A percentile compares a stretch with the other conserved stretches of the same genome.
These are phyloP conservation scores for Cladorrhinum samala DNA, from an alignment of 495 filamentous ascomycete genomes.

Conservation along the genomic window DNA sequence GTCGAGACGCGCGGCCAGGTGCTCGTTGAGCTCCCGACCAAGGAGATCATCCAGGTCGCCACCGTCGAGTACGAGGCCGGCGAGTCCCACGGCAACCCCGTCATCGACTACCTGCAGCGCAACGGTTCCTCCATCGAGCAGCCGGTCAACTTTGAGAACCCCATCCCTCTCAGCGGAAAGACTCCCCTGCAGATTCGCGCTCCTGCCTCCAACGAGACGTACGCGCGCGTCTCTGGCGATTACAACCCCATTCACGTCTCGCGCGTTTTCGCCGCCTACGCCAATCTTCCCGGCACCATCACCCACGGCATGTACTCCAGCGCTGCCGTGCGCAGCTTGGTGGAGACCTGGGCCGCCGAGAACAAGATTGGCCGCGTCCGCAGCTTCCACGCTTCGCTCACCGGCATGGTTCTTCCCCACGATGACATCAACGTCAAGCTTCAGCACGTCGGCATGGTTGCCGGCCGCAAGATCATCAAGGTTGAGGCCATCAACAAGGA, in stretches of 20 bases:
- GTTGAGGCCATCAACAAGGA: slow-evolving; percentile 91
- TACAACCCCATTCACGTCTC: slow-evolving; percentile 99
- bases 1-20: slow-evolving; percentile 93
- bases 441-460: slow-evolving; percentile 95
- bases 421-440: slow-evolving; percentile 90
- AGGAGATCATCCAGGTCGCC: slow-evolving; percentile 93
- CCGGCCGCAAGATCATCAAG: slow-evolving; percentile 98
- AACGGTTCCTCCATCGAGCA: slow-evolving; percentile 92
- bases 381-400: slow-evolving; percentile 89
- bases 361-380: slow-evolving; percentile 96
- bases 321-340: slow-evolving; percentile 93
- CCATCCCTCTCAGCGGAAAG: slow-evolving; percentile 92
- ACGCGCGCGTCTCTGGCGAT: slow-evolving; percentile 94
- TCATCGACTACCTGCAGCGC: slow-evolving; percentile 90
- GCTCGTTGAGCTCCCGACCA: slow-evolving; percentile 89
- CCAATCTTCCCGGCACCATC: slow-evolving; percentile 90
- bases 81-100: slow-evolving; percentile 87
- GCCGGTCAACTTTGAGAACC: slow-evolving; percentile 93
- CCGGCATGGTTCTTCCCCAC: slow-evolving; percentile 96
- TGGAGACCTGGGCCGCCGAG: slow-evolving; percentile 98
- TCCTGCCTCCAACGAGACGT: slow-evolving; percentile 96
- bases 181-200: slow-evolving; percentile 78
- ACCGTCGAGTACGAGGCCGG: slow-evolving; percentile 91
- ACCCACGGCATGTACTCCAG: slow-evolving; percentile 99
- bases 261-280: slow-evolving; percentile 89